Evolutionary conservation across 768 basidiomycete species (phyloP), one percentile per base, ranked within the genome.

Genomic region (Termitomyces sp.): DNA sequence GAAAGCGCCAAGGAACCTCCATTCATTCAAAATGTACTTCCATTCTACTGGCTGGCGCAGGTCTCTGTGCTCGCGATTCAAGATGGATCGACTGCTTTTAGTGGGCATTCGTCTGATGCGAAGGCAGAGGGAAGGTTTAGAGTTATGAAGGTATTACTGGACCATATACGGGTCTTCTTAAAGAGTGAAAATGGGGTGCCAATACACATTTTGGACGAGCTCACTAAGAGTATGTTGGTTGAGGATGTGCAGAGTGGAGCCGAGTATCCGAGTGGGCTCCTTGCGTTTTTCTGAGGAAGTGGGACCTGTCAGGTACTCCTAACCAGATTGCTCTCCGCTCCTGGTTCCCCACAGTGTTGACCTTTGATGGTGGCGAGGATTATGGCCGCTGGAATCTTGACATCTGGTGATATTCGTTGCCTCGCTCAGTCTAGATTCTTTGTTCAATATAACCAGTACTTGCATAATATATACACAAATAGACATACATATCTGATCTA

Each of bases 41-140:
- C 84, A 10, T 83, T 83, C 68, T 86, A 85, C 68, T 86, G 84
- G 85, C 76, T 86, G 30, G 83, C 80, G 14, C 79, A 85, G 66
- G 76, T 83, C 37, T 75, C 80, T 12, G 68, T 84, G 24, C 66
- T 82, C 47, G 82, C 81, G 32, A 75, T 79, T 60, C 81, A 82
- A 64, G 81, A 83, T 58, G 76, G 75, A n/a, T 68, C 70, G 30
- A 62, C 72, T 63, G 45, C 39, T 10, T 49, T 62, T n/a, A 52
- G 53, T 18, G 44, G 59, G 5, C 20, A 9, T 7, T 24, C 16
- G 2, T 53, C 39, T 14, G 51, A 42, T 4, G 30, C 7, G 8
- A 46, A 26, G 13, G 32, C 24, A 24, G 44, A 55, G 57, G 72
- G 73, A 13, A 74, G 81, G 62, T 83, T 79, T 65, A 67, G 71